phyloP scores from a whole-genome alignment of 2,329 filamentous ascomycete species.

The Kalmusia sp. region DNA sequence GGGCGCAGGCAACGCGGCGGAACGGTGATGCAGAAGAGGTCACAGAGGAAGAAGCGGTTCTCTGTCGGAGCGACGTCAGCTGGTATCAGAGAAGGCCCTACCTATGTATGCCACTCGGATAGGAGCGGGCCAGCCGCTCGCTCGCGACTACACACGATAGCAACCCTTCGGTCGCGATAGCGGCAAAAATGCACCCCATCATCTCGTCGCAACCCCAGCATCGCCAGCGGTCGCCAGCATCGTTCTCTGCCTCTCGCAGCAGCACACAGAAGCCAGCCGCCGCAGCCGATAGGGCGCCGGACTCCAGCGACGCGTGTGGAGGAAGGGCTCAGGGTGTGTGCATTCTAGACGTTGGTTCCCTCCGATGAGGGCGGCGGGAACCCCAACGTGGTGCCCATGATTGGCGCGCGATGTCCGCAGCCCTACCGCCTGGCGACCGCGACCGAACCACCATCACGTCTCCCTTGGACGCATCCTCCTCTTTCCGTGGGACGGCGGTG shows the following conservation, averaged over 20 bases:
- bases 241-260: no score
- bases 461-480: background rate
- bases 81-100: slow-evolving; percentile 1
- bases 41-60: slow-evolving; percentile 8
- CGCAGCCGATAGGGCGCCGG: slow-evolving; percentile 3
- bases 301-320: background rate
- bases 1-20: slow-evolving; percentile 1
- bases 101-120: background rate
- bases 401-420: slow-evolving; percentile 10
- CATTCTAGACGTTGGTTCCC: background rate
- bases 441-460: background rate
- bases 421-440: background rate
- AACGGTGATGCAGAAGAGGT: slow-evolving; percentile 17
- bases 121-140: slow-evolving; percentile 1
- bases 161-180: background rate
- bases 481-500: background rate
- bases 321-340: background rate
- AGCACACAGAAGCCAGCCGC: background rate
- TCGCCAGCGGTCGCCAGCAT: background rate
- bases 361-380: background rate
- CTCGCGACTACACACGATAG: background rate
- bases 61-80: slow-evolving; percentile 4
- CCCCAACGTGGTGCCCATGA: slow-evolving; percentile 8
- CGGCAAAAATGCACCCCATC: background rate
- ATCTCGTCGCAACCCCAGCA: background rate